These are phyloP conservation scores for Apiospora hydei DNA, from an alignment of 2,329 filamentous ascomycete species.

Conservation along the genomic window DNA sequence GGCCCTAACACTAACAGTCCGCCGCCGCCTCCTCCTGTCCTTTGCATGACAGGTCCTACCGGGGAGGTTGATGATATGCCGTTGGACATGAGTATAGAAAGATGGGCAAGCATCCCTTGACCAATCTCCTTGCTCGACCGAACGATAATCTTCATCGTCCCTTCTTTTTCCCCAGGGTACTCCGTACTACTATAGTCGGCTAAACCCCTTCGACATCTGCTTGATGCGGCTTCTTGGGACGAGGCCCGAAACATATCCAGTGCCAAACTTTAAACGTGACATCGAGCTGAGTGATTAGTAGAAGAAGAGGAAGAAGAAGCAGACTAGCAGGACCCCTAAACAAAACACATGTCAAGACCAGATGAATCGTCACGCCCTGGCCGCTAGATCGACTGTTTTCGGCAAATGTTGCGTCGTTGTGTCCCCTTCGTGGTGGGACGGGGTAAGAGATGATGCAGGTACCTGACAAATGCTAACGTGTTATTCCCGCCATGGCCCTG, in stretches of 20 bases:
- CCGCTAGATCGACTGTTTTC: neutral
- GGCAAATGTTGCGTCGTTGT: neutral
- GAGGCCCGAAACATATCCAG: conserved; percentile 12
- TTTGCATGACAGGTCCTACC: neutral
- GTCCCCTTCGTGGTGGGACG: neutral
- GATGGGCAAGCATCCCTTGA: neutral
- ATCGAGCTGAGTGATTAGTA: neutral
- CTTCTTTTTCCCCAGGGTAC: neutral
- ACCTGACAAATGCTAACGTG: neutral
- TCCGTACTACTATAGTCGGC: no score
- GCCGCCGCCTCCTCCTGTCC: neutral
- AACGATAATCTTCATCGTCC: neutral
- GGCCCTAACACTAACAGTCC: neutral
- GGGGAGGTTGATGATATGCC: neutral
- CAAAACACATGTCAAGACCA: neutral
- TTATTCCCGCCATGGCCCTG: neutral
- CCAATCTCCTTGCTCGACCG: neutral
- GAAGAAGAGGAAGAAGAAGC: neutral
- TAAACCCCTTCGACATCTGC: neutral
- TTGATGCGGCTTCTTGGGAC: neutral
- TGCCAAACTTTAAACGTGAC: conserved; percentile 17
- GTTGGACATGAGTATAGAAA: neutral
- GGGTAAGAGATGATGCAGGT: neutral
- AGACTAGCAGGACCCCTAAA: neutral
- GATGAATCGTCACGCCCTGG: conserved; percentile 7